phyloP scores from a whole-genome alignment of 2,329 filamentous ascomycete species.

The Epichloe coenophiala region DNA sequence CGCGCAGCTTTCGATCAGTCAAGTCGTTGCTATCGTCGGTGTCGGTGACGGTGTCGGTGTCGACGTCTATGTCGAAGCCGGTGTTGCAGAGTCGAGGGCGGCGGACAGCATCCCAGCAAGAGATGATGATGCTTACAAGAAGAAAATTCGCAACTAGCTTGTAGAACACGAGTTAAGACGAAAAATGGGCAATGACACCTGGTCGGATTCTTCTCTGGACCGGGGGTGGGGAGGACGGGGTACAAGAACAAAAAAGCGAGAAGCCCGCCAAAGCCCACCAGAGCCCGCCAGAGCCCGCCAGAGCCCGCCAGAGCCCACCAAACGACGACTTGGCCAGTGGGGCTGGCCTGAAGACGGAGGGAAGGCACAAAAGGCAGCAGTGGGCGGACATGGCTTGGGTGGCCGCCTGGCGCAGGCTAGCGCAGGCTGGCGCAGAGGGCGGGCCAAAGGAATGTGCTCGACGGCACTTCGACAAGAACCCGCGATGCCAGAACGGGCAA shows the following conservation, averaged over 20 bases:
- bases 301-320: background rate
- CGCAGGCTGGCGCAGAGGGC: background rate
- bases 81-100: background rate
- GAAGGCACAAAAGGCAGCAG: background rate
- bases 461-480: background rate
- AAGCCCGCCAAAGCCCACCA: background rate
- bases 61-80: background rate
- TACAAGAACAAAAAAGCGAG: constrained; percentile 1
- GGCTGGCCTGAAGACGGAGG: background rate
- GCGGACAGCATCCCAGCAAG: background rate
- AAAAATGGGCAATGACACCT: background rate
- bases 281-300: background rate
- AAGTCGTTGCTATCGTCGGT: background rate
- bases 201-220: background rate
- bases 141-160: background rate
- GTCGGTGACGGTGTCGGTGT: background rate
- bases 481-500: background rate
- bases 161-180: background rate
- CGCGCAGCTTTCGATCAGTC: background rate
- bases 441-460: background rate
- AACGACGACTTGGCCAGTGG: background rate
- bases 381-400: background rate
- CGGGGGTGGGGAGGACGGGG: constrained; percentile 1
- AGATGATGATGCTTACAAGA: background rate
- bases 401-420: background rate